Percentiles rank a stretch among this genome's conserved stretches.
These are phyloP conservation scores for Sphagnum contortum DNA, from an alignment of 225 moss, liverwort and hornwort genomes.

Conservation along the genomic window DNA sequence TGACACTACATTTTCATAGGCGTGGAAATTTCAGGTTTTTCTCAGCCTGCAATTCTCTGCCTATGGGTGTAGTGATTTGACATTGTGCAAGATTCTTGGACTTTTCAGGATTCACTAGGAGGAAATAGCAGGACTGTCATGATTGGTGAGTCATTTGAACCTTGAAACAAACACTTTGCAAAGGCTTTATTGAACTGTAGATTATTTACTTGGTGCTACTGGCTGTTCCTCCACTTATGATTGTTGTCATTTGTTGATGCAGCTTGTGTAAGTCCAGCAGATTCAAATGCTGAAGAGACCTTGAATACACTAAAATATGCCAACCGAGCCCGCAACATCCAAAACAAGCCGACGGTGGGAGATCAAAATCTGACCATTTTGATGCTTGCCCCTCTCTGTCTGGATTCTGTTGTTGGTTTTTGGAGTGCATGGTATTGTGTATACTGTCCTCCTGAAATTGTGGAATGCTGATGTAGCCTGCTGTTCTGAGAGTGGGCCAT, in stretches of 20 bases:
- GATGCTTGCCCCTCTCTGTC: too few species aligned
- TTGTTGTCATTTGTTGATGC: slow-evolving; percentile 12
- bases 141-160: slow-evolving; percentile 58
- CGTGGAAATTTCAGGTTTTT: too few species aligned
- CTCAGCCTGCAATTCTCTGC: too few species aligned
- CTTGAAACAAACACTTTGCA: neutral
- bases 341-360: slow-evolving; percentile 84
- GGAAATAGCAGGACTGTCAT: slow-evolving; percentile 97
- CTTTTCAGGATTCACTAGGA: slow-evolving; percentile 85
- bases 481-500: too few species aligned
- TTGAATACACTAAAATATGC: slow-evolving; percentile 94
- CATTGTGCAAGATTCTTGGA: neutral
- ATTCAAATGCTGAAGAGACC: slow-evolving; percentile 90
- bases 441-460: too few species aligned
- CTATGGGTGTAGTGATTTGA: neutral
- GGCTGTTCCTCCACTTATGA: neutral
- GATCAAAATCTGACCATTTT: too few species aligned
- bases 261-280: slow-evolving; percentile 98
- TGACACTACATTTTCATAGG: too few species aligned
- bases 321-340: slow-evolving; percentile 91
- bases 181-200: neutral
- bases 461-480: too few species aligned
- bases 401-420: too few species aligned
- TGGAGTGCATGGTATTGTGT: too few species aligned
- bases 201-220: neutral